Conservation (phyloP, 2,329 filamentous ascomycete genomes). For the Penicillium sp. region DNA sequence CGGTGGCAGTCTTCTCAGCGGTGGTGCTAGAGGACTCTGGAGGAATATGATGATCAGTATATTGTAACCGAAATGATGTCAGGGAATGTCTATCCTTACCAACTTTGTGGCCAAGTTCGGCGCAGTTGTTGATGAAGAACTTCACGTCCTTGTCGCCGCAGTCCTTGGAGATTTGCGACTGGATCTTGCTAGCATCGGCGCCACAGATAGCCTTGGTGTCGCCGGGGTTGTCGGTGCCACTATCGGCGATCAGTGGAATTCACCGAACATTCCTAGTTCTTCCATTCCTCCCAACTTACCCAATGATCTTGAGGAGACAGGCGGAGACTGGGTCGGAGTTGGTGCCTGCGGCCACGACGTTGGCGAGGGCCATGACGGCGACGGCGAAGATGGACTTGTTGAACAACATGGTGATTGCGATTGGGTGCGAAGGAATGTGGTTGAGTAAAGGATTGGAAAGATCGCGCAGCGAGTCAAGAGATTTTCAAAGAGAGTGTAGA, state of each 20-base stretch:
- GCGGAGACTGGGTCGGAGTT: conserved; percentile 47
- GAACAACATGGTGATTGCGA: conserved; percentile 44
- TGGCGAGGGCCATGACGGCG: conserved; percentile 48
- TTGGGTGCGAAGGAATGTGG: background rate
- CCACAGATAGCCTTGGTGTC: conserved; percentile 44
- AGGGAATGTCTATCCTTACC: conserved; percentile 32
- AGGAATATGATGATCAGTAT: conserved; percentile 5
- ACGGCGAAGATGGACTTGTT: conserved; percentile 45
- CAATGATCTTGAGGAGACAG: conserved; percentile 54
- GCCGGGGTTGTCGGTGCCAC: conserved; percentile 38
- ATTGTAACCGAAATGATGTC: conserved; percentile 1
- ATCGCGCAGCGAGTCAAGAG: conserved; percentile 23
- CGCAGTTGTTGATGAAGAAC: conserved; percentile 42
- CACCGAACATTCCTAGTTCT: background rate
- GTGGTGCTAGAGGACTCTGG: conserved; percentile 22
- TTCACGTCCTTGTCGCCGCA: conserved; percentile 40
- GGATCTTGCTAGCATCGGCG: conserved; percentile 34
- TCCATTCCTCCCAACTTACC: conserved; percentile 39
- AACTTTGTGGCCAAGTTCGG: conserved; percentile 41
- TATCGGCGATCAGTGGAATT: conserved; percentile 25
- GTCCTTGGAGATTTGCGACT: conserved; percentile 37
- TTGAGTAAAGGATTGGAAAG: conserved; percentile 6
- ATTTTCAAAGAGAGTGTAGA: conserved; percentile 21
- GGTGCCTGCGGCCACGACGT: conserved; percentile 36
- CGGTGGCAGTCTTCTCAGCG: conserved; percentile 28